A percentile compares a stretch with the other conserved stretches of the same genome.
Conservation (phyloP, 2,329 filamentous ascomycete species). For the Cladobotryum mycophilum region DNA sequence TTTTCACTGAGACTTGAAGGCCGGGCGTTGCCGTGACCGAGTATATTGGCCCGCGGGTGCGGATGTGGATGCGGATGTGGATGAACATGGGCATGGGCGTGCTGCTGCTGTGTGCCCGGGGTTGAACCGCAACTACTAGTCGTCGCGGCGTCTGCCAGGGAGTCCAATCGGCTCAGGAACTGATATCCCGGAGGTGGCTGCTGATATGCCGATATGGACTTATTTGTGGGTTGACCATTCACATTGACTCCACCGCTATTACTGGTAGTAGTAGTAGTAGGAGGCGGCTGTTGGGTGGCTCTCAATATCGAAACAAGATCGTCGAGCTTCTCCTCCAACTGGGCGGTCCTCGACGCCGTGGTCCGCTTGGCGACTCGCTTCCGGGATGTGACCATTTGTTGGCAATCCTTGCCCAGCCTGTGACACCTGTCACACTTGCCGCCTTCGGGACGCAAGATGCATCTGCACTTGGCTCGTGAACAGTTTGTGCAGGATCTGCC, state of each 20-base stretch:
- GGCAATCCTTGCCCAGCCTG: conserved; percentile 42
- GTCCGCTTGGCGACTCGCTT: conserved; percentile 31
- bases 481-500: conserved; percentile 42
- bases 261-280: no score
- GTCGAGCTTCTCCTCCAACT: conserved; percentile 45
- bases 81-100: no score
- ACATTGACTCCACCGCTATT: no score
- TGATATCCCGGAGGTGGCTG: conserved; percentile 1
- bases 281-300: conserved; percentile 22
- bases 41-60: background rate
- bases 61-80: no score
- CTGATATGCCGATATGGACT: background rate
- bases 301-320: conserved; percentile 41
- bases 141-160: conserved; percentile 31
- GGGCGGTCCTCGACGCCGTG: conserved; percentile 33
- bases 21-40: background rate
- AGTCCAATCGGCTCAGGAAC: conserved; percentile 28
- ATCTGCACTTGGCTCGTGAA: conserved; percentile 43
- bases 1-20: conserved; percentile 13
- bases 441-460: conserved; percentile 33
- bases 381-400: conserved; percentile 36
- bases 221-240: no score
- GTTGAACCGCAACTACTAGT: conserved; percentile 13
- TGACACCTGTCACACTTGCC: conserved; percentile 35
- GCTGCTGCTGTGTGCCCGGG: conserved; percentile 12